phyloP scores from a whole-genome alignment of 169 alveolate species.

The Plasmodium gonderi region DNA sequence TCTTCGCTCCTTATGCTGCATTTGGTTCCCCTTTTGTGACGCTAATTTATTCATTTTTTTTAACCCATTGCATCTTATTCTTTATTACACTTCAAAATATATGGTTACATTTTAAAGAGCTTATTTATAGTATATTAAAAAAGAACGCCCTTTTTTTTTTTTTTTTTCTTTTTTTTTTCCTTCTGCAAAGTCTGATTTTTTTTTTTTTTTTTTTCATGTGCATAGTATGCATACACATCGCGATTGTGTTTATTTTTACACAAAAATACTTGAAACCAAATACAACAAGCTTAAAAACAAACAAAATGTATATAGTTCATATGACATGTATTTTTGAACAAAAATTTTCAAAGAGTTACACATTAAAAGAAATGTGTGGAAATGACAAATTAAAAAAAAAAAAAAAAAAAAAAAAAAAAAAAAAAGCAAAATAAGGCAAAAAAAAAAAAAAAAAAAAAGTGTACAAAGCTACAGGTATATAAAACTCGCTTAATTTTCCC shows the following conservation, averaged over 20 bases:
- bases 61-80: conserved; percentile 2
- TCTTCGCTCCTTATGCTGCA: neutral
- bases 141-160: neutral
- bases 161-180: conserved; percentile 9
- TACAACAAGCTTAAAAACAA: neutral
- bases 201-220: neutral
- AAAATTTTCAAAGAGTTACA: neutral
- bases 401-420: neutral
- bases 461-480: neutral
- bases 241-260: neutral
- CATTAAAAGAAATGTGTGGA: neutral
- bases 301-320: neutral
- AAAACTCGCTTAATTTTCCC: neutral
- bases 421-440: neutral
- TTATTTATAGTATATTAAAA: neutral
- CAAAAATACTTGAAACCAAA: neutral
- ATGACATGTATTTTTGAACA: neutral
- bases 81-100: neutral
- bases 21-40: conserved; percentile 1
- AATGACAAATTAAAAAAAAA: neutral
- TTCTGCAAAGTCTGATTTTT: conserved; percentile 4
- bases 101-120: neutral
- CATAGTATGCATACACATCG: neutral
- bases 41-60: neutral
- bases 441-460: neutral